Evolutionary conservation across 140 eudicot species (phyloP), one percentile per base, ranked within the genome.

Genomic region (Cichorium intybus): DNA sequence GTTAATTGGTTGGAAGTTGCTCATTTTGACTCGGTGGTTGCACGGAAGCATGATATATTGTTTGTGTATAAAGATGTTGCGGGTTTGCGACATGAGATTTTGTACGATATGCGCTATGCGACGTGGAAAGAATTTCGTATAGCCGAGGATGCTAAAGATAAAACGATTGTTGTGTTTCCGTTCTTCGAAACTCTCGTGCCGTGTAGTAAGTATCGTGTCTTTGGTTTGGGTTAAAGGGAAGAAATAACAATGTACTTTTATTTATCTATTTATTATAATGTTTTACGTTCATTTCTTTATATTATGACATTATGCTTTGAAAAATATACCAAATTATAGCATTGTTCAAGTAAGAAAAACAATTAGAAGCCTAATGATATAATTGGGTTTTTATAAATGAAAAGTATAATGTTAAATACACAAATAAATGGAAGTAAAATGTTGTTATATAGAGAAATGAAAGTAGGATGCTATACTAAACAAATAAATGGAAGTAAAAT

Each of bases 101-200:
- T 68, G 28, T 67, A 52, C 3, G 47, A 75, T 61, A 20, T 68
- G 58, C 29, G 0, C 2, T 6, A 2, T 33, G 15, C 27, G 26
- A 60, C 39, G 14, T 75, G 69, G 75, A 29, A 6, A 26, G 28
- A 45, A 2, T 61, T 60, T 29, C 9, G 27, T 52, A 56, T 27
- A 41, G 12, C 28, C 20, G 67, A 54, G 39, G 29, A 33, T 10
- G 27, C 27, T 54, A 39, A 39, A 21, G 52, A 60, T 2, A 9
- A 21, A 60, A 21, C 52, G 9, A 65, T 62, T 37, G 65, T 22
- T 52, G 69, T 58, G 41, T 52, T 60, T 29, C 65, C 80, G 7
- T 75, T 68, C 21, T 26, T 11, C 10, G 70, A 75, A 60, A 68
- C 75, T 58, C 75, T 75, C 33, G 27, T 68, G 22, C 61, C 56